Percentiles rank a stretch among this genome's conserved stretches.
These are phyloP conservation scores for Theileria orientalis DNA, from an alignment of 169 alveolate species.

Conservation along the genomic window DNA sequence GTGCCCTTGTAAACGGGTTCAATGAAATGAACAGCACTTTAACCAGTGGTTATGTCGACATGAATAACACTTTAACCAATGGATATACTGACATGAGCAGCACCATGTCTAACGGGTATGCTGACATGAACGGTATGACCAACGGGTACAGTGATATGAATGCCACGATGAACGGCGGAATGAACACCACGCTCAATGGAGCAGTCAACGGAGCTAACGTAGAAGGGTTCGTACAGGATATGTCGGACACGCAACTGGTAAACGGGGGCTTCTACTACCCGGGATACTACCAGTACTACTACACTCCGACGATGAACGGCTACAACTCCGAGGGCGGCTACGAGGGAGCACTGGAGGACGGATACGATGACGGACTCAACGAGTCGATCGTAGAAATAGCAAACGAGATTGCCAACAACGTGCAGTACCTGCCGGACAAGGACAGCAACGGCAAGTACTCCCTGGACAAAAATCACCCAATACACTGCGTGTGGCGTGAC, in stretches of 20 bases:
- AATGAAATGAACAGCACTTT: background rate
- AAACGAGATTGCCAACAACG: constrained; percentile 70
- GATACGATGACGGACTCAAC: constrained; percentile 15
- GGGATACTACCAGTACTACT: background rate
- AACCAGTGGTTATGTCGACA: background rate
- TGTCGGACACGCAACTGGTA: constrained; percentile 3
- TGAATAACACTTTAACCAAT: background rate
- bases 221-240: constrained; percentile 8
- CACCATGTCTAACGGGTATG: too few species aligned
- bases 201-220: too few species aligned
- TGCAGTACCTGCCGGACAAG: constrained; percentile 69
- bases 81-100: too few species aligned
- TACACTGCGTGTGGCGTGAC: constrained; percentile 79
- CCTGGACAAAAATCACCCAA: constrained; percentile 74
- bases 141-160: too few species aligned
- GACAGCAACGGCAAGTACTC: constrained; percentile 71
- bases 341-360: too few species aligned
- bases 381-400: constrained; percentile 68
- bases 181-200: too few species aligned
- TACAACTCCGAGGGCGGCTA: background rate
- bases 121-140: background rate
- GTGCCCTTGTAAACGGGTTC: too few species aligned
- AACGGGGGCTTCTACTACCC: background rate
- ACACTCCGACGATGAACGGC: background rate
- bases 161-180: background rate